These are phyloP conservation scores for Chimonanthus salicifolius DNA, from an alignment of 164 flowering plant genomes.

Conservation along the genomic window DNA sequence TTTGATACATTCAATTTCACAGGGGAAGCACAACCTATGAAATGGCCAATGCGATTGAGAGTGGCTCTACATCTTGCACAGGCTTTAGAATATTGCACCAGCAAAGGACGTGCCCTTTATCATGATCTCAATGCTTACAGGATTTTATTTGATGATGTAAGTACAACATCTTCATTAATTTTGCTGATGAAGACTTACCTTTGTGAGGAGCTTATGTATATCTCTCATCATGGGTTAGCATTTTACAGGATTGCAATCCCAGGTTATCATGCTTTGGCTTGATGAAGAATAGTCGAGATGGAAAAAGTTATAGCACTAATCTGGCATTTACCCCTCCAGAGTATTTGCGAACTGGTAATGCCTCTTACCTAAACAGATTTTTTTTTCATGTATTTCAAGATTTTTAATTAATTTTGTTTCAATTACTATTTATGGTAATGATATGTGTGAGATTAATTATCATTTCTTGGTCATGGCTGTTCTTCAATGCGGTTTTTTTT, in stretches of 20 bases:
- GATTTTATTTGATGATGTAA: slow-evolving; percentile 77
- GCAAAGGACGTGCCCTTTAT: slow-evolving; percentile 79
- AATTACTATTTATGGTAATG: not conserved
- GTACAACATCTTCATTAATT: slow-evolving; percentile 5
- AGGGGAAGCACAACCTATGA: slow-evolving; percentile 95
- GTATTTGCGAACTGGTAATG: slow-evolving; percentile 73
- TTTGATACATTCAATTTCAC: slow-evolving; percentile 7
- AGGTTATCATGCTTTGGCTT: slow-evolving; percentile 86
- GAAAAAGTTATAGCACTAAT: slow-evolving; percentile 88
- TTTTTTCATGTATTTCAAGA: slow-evolving; percentile 1
- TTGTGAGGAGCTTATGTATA: not conserved
- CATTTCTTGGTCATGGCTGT: not conserved
- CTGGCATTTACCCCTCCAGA: slow-evolving; percentile 93
- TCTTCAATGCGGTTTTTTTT: not conserved
- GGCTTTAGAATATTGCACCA: slow-evolving; percentile 85
- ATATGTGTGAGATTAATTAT: no score
- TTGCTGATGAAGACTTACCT: not conserved
- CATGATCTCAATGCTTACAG: slow-evolving; percentile 94
- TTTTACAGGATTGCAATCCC: slow-evolving; percentile 68
- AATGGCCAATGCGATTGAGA: slow-evolving; percentile 88
- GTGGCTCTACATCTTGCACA: slow-evolving; percentile 84
- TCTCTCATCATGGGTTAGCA: slow-evolving; percentile 13
- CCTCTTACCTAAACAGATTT: not conserved
- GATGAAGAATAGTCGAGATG: slow-evolving; percentile 94
- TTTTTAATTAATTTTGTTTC: not conserved